Evolutionary conservation across 1,284 basidiomycete species (phyloP), one percentile per base, ranked within the genome.

Genomic region (Ceratobasidium sp.): DNA sequence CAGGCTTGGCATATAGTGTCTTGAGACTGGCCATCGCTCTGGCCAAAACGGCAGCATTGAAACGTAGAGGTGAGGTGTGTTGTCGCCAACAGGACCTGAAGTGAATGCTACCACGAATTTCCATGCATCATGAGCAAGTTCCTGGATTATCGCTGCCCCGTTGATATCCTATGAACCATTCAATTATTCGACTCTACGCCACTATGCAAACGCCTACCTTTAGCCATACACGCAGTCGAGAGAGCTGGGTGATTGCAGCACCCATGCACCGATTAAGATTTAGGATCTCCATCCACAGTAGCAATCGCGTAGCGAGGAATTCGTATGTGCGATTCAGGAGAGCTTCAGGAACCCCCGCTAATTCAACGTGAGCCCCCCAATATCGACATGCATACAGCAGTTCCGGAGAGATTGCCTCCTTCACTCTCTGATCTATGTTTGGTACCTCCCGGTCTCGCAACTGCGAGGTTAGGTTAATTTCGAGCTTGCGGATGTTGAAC

Each of bases 311-410:
- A 5, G 48, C 38, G 1, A 64, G 30, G 25, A 67, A 42, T 2
- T 38, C 6, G 7, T 36, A 12, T 2, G 56, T 1, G 30, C 2
- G 1, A 1, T 33, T 25, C 12, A 21, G 6, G 5, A 67, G 21
- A 3, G 28, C n/a, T 8, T 54, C 30, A 25, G n/a, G 8, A 1
- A 16, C 0, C 8, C 18, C 49, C 6, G n/a, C 36, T 7, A 56
- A 14, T 3, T 18, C 25, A 12, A 51, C 2, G 21, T 64, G 33
- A 1, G 23, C 14, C 7, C 28, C 44, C 69, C 46, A 62, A 25
- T 61, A 62, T 12, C 36, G 69, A n/a, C 69, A 72, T 30, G 48
- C 58, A n/a, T 72, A 72, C 25, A n/a, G 40, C 7, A 72, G 48
- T 1, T 36, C 33, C 14, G 4, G 33, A 6, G 53, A 36, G 12